Evolutionary conservation across 176 grass and related monocot species (phyloP).

Genomic region (Cenchrus purpureus): DNA sequence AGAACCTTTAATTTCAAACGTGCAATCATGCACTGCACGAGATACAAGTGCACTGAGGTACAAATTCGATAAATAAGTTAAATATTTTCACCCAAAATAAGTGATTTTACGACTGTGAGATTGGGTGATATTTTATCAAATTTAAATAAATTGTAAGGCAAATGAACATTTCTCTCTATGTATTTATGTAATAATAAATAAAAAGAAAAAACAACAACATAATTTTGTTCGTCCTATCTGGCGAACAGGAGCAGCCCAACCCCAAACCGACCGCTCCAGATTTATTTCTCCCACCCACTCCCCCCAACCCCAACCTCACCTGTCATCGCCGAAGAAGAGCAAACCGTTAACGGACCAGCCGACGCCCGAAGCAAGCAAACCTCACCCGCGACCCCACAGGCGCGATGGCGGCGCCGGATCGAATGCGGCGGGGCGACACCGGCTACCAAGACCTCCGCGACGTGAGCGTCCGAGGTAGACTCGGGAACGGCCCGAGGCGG

Average conservation of each 20-base stretch:
- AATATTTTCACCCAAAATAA: too few relatives aligned
- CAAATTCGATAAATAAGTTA: too few relatives aligned
- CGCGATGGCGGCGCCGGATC: constrained; percentile 46
- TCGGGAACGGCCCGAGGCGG: constrained; percentile 11
- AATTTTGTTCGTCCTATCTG: neutral
- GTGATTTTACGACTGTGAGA: too few relatives aligned
- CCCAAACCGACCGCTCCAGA: neutral
- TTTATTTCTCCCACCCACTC: neutral
- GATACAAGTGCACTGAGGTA: too few relatives aligned
- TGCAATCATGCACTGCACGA: too few relatives aligned
- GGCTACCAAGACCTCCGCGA: constrained; percentile 45
- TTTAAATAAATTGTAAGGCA: too few relatives aligned
- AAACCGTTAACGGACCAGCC: constrained; percentile 26
- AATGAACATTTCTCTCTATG: neutral
- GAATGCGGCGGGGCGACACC: constrained; percentile 32
- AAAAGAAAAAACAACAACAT: neutral
- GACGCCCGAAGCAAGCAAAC: constrained; percentile 21
- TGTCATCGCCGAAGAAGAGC: neutral
- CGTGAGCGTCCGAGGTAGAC: constrained; percentile 43
- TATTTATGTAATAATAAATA: too few relatives aligned
- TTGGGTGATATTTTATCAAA: too few relatives aligned
- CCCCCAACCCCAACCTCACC: neutral
- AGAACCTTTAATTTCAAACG: too few relatives aligned
- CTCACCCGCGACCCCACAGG: constrained; percentile 16
- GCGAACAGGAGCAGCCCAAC: neutral